Base-by-base conservation (phyloP, 164 flowering plant species). In the Malania oleifera region DNA sequence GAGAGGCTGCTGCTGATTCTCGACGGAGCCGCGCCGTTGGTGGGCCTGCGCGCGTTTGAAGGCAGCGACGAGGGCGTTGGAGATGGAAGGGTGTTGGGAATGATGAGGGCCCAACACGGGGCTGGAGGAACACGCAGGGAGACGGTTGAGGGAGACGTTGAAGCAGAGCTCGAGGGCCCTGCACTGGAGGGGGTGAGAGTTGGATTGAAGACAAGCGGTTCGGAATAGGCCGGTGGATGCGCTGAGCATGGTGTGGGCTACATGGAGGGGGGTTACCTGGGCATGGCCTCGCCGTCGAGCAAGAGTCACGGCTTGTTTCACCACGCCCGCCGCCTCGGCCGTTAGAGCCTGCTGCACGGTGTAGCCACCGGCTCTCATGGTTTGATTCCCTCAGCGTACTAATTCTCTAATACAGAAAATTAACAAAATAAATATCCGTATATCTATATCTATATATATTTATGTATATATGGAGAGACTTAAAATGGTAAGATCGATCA, bases 31-130 rank as follows among this genome's bases (percentile, higher is more conserved):
- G 1, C 99, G 91, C 7, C 99, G 74, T 49, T 95, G 97, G 73
- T 91, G 97, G 59, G 99, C 99, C 40, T 91, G 97, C 0, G 97
- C 97, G 0, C 99, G 80, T 77, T 95, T 95, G 73, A 91, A 89
- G 58, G 99, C 99, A 0, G 99, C 97, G 15, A 91, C 84, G 18
- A 95, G 65, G 47, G 99, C 97, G 57, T 95, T 95, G 15, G 99
- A 91, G 54, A 95, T 80, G 48, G 93, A 79, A 44, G 96, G 97
- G 65, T 73, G 69, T 44, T 75, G 87, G 24, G 47, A 61, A 35
- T 69, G 31, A 47, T 75, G 82, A 52, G 60, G 70, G 23, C 78
- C 79, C 25, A 83, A 44, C 55, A 80, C 63, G 24, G 92, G 90
- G 73, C 73, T 71, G 0, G 89, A 72, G 1, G 86, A 58, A 47